Percentiles rank a stretch among this genome's conserved stretches.
Conservation (phyloP, 1,284 basidiomycete genomes). For the Fistulina hepatica region DNA sequence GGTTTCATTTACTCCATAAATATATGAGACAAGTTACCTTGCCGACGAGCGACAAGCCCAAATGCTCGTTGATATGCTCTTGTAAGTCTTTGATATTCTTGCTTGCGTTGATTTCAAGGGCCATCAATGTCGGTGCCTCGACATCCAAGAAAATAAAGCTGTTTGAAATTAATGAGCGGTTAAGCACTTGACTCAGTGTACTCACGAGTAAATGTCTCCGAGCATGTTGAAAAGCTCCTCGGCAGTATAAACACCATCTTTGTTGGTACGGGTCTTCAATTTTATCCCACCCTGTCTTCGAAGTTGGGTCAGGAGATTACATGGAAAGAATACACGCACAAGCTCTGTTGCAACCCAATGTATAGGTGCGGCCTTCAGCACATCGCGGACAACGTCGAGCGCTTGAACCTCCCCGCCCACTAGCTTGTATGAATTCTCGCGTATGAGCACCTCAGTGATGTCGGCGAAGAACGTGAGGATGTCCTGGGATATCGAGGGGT, state of each 20-base stretch:
- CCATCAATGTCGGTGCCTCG: slow-evolving; percentile 45
- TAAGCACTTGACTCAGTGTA: too few relatives aligned
- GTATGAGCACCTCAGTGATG: slow-evolving; percentile 47
- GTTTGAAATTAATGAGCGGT: too few relatives aligned
- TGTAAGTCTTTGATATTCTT: slow-evolving; percentile 41
- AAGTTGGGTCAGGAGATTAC: not conserved
- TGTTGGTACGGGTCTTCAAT: slow-evolving; percentile 49
- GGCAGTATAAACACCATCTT: slow-evolving; percentile 49
- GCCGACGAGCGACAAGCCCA: slow-evolving; percentile 17
- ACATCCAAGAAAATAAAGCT: slow-evolving; percentile 69
- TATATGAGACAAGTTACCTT: not conserved
- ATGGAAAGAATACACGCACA: slow-evolving; percentile 30
- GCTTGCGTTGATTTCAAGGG: slow-evolving; percentile 39
- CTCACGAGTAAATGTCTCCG: slow-evolving; percentile 58
- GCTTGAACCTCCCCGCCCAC: slow-evolving; percentile 38
- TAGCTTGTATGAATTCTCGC: slow-evolving; percentile 38
- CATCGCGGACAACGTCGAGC: slow-evolving; percentile 63
- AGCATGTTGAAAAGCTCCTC: slow-evolving; percentile 52
- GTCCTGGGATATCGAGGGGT: slow-evolving; percentile 35
- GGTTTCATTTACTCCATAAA: not conserved
- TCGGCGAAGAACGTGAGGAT: slow-evolving; percentile 51
- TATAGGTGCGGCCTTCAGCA: slow-evolving; percentile 54
- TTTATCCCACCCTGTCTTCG: slow-evolving; percentile 51
- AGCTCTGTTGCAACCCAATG: slow-evolving; percentile 59
- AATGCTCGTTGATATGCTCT: slow-evolving; percentile 40